Evolutionary conservation across 2,329 filamentous ascomycete species (phyloP).

Genomic region (Verticillium alfalfae): DNA sequence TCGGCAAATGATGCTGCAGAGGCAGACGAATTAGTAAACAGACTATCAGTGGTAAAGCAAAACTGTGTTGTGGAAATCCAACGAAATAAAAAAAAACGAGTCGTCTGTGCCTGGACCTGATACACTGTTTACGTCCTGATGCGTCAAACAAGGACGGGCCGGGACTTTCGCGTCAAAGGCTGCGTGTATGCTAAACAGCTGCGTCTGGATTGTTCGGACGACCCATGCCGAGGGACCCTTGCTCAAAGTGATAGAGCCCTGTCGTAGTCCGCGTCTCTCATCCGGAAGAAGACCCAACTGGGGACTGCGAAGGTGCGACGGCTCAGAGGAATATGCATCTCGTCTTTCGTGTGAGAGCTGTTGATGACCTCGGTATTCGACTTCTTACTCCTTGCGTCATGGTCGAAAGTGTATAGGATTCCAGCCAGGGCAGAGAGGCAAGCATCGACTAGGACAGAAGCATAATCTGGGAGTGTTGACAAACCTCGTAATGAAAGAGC

Average conservation of each 20-base stretch:
- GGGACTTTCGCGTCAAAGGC: conserved; percentile 1
- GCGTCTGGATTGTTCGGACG: not conserved
- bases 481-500: no score
- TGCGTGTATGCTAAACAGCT: not conserved
- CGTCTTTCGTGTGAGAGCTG: no score
- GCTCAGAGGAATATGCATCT: no score
- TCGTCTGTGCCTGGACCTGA: not conserved
- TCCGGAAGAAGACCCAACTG: no score
- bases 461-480: no score
- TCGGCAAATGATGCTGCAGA: not conserved
- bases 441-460: no score
- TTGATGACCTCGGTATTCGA: no score
- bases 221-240: not conserved
- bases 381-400: no score
- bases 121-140: conserved; percentile 9
- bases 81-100: not conserved
- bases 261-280: no score
- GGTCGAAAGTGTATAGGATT: no score
- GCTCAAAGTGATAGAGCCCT: not conserved
- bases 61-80: not conserved
- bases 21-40: not conserved
- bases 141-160: conserved; percentile 9
- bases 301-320: no score
- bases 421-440: no score
- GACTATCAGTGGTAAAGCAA: not conserved